Evolutionary conservation across 2,329 filamentous ascomycete genomes (phyloP).

Genomic region (Xylaria sp.): DNA sequence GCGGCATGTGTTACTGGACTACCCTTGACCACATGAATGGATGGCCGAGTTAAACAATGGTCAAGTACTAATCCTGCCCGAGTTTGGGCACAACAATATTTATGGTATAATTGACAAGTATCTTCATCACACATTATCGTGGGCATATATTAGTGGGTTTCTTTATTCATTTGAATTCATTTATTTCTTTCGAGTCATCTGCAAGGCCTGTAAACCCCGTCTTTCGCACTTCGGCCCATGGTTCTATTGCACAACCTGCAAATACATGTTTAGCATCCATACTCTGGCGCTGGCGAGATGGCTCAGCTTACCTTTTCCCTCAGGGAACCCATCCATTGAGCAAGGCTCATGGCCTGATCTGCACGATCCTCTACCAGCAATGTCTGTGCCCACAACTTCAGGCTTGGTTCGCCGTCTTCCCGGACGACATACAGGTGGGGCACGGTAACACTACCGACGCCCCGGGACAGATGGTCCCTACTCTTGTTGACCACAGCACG

Average conservation of each 20-base stretch:
- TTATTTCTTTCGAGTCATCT: slow-evolving; percentile 18
- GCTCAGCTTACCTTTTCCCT: slow-evolving; percentile 83
- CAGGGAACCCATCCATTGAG: slow-evolving; percentile 91
- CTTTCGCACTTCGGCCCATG: slow-evolving; percentile 1
- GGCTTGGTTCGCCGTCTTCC: slow-evolving; percentile 93
- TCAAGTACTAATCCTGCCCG: not conserved
- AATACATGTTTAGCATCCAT: slow-evolving; percentile 27
- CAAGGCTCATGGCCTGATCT: slow-evolving; percentile 91
- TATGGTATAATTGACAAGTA: not conserved
- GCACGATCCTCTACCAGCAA: slow-evolving; percentile 93
- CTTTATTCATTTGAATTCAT: slow-evolving; percentile 26
- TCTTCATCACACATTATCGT: slow-evolving; percentile 26
- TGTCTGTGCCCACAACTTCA: slow-evolving; percentile 97
- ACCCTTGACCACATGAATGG: not conserved
- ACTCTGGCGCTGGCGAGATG: slow-evolving; percentile 15
- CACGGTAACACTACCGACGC: slow-evolving; percentile 91
- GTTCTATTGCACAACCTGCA: slow-evolving; percentile 39
- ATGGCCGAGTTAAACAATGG: not conserved
- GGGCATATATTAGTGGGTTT: slow-evolving; percentile 26
- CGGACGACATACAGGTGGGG: slow-evolving; percentile 93
- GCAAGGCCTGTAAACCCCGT: not conserved
- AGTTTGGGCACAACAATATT: slow-evolving; percentile 5
- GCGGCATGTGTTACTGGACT: not conserved
- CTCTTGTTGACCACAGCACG: slow-evolving; percentile 92
- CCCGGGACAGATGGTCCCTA: slow-evolving; percentile 83